Evolutionary conservation across 2,329 filamentous ascomycete genomes (phyloP).

Genomic region (Stachybotrys chlorohalonatus): DNA sequence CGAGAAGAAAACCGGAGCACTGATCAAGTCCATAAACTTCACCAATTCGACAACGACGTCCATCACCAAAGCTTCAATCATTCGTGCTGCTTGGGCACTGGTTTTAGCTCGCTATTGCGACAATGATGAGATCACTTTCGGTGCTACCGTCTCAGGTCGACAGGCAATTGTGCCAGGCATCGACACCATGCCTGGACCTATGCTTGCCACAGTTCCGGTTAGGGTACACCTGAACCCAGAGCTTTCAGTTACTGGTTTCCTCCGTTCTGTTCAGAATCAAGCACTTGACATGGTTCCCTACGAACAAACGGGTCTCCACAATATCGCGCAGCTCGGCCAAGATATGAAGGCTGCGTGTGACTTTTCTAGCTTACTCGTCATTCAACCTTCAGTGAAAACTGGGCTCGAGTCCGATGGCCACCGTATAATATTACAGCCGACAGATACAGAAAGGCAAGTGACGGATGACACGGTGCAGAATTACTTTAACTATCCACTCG

Average conservation of each 20-base stretch:
- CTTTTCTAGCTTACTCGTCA: not conserved
- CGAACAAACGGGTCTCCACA: not conserved
- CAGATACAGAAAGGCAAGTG: not conserved
- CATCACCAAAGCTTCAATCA: constrained; percentile 9
- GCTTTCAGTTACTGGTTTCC: not conserved
- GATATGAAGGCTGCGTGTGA: not conserved
- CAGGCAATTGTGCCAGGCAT: constrained; percentile 14
- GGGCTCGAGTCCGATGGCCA: not conserved
- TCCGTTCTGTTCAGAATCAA: not conserved
- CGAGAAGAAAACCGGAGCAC: not conserved
- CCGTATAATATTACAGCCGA: not conserved
- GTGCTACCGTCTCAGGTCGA: constrained; percentile 17
- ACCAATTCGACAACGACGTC: not conserved
- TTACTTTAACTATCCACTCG: not conserved
- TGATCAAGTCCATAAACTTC: not conserved
- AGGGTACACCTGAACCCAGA: not conserved
- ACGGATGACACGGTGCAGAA: not conserved
- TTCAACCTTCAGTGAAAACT: not conserved
- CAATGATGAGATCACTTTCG: constrained; percentile 14
- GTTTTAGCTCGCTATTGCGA: constrained; percentile 10
- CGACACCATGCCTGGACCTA: constrained; percentile 16
- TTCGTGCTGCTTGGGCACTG: constrained; percentile 16
- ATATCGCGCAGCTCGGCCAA: not conserved
- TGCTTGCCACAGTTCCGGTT: constrained; percentile 20
- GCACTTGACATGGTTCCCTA: not conserved